Percentiles rank a stretch among this genome's conserved stretches.
These are phyloP conservation scores for Globisporangium viniferum DNA, from an alignment of 352 stramenopile species.

Conservation along the genomic window DNA sequence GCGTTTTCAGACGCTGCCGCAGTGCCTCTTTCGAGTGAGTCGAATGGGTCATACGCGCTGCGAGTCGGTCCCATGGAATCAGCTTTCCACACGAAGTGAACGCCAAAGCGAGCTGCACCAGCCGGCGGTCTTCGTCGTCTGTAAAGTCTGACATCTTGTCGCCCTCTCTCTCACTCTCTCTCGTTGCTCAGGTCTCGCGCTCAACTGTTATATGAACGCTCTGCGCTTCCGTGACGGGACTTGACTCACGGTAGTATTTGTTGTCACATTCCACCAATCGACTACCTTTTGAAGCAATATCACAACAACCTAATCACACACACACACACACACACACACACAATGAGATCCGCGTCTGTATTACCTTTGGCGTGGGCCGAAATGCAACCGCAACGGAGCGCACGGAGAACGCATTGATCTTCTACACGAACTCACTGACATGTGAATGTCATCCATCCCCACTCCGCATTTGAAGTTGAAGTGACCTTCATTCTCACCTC, in stretches of 20 bases:
- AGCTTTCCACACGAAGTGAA: conserved; percentile 15
- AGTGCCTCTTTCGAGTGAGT: conserved; percentile 34
- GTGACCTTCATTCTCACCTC: not conserved
- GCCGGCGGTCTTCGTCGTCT: conserved; percentile 49
- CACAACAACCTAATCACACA: not conserved
- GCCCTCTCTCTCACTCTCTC: not conserved
- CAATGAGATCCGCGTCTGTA: not conserved
- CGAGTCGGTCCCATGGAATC: conserved; percentile 33
- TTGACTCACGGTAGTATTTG: not conserved
- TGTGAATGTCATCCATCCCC: not conserved
- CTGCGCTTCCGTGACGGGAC: not conserved
- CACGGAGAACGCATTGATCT: not conserved
- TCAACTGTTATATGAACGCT: not conserved
- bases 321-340: no score
- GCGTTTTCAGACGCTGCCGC: conserved; percentile 50
- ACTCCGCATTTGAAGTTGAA: conserved; percentile 8
- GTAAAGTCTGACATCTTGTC: conserved; percentile 49
- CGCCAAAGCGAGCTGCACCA: conserved; percentile 37
- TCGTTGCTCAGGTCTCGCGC: no score
- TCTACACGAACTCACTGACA: no score
- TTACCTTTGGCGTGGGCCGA: not conserved
- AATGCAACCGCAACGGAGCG: not conserved
- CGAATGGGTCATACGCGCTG: conserved; percentile 23
- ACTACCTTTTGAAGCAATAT: not conserved
- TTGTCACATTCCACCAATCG: not conserved